phyloP scores from a whole-genome alignment of 2,329 filamentous ascomycete genomes.

The Apiospora koreana region DNA sequence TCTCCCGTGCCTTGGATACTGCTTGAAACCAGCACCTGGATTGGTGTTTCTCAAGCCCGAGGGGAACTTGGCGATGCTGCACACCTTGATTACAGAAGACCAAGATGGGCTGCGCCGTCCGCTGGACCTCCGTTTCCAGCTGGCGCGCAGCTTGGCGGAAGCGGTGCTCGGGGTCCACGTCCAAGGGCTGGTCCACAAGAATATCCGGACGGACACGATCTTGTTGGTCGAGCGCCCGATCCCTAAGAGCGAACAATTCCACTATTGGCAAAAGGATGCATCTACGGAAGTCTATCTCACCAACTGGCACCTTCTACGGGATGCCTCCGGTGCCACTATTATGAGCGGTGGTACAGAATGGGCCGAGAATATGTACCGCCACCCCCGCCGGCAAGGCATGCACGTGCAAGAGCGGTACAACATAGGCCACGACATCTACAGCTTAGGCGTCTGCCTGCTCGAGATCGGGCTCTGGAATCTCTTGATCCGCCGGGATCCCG shows the following conservation, averaged over 20 bases:
- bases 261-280: neutral
- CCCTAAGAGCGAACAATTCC: neutral
- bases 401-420: slow-evolving; percentile 38
- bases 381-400: slow-evolving; percentile 47
- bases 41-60: neutral
- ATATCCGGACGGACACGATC: slow-evolving; percentile 40
- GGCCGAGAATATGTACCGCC: slow-evolving; percentile 51
- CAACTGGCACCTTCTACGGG: slow-evolving; percentile 26
- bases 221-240: slow-evolving; percentile 26
- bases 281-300: slow-evolving; percentile 27
- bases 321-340: slow-evolving; percentile 25
- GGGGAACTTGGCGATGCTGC: neutral
- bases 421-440: slow-evolving; percentile 60
- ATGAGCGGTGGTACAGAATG: slow-evolving; percentile 37
- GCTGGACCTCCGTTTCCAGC: neutral
- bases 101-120: neutral
- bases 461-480: slow-evolving; percentile 51
- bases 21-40: neutral
- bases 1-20: neutral
- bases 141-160: neutral
- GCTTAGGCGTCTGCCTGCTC: slow-evolving; percentile 53
- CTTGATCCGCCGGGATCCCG: neutral
- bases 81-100: neutral
- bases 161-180: slow-evolving; percentile 35
- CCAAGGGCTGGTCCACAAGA: slow-evolving; percentile 42